Base-by-base conservation (phyloP, 495 filamentous ascomycete species). In the Neurospora intermedia region DNA sequence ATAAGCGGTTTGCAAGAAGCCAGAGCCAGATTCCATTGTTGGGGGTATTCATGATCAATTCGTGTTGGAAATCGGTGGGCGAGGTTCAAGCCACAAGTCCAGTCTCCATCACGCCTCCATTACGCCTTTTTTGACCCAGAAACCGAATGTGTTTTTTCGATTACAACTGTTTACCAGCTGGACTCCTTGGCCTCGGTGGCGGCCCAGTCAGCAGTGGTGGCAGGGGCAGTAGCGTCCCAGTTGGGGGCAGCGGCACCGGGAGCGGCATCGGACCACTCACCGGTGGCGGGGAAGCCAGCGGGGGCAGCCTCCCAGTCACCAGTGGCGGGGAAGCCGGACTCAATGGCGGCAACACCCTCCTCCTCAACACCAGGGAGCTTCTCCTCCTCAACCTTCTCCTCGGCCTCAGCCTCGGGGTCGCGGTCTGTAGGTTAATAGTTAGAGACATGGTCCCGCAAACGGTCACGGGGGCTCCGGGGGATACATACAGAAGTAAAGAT, bases 401-500 rank as follows among this genome's bases (percentile, higher is more conserved):
- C 96, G 85, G 93, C 94, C 89, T 98, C 94, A 76, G 96, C 94
- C 87, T 99, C 96, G 74, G 96, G 96, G 84, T 99, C 96, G 84
- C 96, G 96, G 92, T 99, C 85, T 87, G 73, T 71, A 72, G 42
- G 16, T n/a, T 43, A 27, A 27, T 66, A 72, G 74, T 83, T 79
- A 82, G 77, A 35, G 43, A 43, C 3, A 69, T 48, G 39, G 40
- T 40, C 16, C 59, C 66, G 2, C 13, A 35, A 20, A 59, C 11
- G 38, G 18, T 43, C 23, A 18, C 3, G 11, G 38, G 41, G 46
- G 62, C 11, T 23, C 2, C 43, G 54, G 20, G 43, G 59, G 45
- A 27, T 69, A 85, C 85, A 75, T 86, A 87, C 85, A 99, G 90
- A 99, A 99, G 93, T 99, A 99, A 77, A 99, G 89, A 91, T 99